phyloP scores from a whole-genome alignment of 2,329 filamentous ascomycete species.

The Penicillium rolfsii region DNA sequence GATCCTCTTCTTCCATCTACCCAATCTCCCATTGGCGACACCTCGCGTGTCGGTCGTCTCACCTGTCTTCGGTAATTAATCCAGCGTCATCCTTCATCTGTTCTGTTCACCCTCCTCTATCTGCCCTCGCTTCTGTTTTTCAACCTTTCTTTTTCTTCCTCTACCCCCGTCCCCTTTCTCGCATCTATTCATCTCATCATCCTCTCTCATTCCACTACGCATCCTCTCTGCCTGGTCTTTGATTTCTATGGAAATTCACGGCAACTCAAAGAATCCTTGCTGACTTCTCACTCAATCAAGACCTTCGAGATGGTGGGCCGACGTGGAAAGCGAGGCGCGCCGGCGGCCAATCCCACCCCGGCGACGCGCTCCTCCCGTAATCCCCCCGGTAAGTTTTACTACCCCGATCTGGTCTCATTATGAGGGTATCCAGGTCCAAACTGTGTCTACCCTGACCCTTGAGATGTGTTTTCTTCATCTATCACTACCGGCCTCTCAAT shows the following conservation, averaged over 20 bases:
- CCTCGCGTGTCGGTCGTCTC: neutral
- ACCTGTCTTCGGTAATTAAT: neutral
- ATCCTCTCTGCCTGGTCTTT: neutral
- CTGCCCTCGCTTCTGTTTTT: neutral
- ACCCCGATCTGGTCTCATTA: neutral
- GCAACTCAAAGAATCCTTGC: neutral
- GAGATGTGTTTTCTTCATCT: neutral
- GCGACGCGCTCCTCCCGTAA: constrained; percentile 26
- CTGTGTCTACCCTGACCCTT: neutral
- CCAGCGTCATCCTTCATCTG: neutral
- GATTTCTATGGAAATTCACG: neutral
- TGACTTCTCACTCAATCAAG: constrained; percentile 17
- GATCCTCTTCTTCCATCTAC: neutral
- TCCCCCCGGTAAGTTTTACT: constrained; percentile 4
- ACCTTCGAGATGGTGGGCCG: constrained; percentile 42
- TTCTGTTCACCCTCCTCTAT: neutral
- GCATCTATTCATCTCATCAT: neutral
- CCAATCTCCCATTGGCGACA: neutral
- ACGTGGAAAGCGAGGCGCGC: constrained; percentile 39
- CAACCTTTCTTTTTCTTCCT: neutral
- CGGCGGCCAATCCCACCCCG: constrained; percentile 22
- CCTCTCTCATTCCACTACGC: neutral
- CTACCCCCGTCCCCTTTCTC: neutral
- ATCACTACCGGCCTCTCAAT: neutral
- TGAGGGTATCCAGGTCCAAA: neutral